Base-by-base conservation (phyloP, 306 rosid species). In the Chamaecrista fasciculata region DNA sequence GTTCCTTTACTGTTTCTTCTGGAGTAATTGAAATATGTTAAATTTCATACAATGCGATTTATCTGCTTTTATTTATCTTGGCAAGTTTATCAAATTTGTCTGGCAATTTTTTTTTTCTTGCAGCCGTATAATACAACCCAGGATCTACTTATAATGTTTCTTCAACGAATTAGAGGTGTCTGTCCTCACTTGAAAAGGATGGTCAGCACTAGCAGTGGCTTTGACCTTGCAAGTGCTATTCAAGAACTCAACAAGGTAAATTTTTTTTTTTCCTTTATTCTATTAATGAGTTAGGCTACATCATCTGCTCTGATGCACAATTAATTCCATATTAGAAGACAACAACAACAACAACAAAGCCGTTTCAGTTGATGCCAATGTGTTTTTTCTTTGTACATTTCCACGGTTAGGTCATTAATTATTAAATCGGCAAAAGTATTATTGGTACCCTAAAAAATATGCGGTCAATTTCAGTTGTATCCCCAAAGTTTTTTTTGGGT, bases 181-280 rank as follows among this genome's bases (percentile, higher is more conserved):
- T 63, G 58, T 74, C 83, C 87, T 75, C 80, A 52, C 50, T 79
- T 91, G 8, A 90, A 74, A 78, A 80, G 96, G 77, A 52, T 78
- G 67, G 74, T 84, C 62, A 64, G 86, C 83, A 75, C 84, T 68
- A 72, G 64, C 71, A 65, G 42, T 40, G 71, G 59, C 82, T 79
- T 67, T 73, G 88, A 86, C 65, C 80, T 78, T 79, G 57, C 82
- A 40, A 81, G 52, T 76, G 67, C 85, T 18, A 87, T 93, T 66
- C 77, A 80, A 37, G 96, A 90, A 75, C 90, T 92, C 67, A 90
- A 93, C 78, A 79, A 88, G 87, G 98, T 90, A 63, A 37, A 25
- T 1, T 24, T 10, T 24, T 66, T 42, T 4, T 2, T 28, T 2
- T 28, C 4, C 4, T 2, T 2, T 2, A 4, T 2, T 2, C 4